Base-by-base conservation (phyloP, 768 basidiomycete genomes). In the Hericium rajendrae region DNA sequence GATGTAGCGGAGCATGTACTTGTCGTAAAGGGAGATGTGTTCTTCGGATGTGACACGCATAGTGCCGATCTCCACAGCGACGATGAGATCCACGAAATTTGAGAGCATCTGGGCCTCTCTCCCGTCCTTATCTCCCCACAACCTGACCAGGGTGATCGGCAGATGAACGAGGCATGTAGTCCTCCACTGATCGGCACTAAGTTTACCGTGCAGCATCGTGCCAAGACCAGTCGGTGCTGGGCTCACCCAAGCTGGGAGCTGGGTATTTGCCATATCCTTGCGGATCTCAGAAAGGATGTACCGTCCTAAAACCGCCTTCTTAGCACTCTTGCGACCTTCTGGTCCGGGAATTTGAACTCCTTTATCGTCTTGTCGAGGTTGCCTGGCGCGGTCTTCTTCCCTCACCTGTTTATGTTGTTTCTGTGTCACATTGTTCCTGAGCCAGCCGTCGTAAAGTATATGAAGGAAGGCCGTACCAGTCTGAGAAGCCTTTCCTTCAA, bases 1-100 rank as follows among this genome's bases (percentile, higher is more conserved):
- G 4, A 77, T 65, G 59, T 78, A 78, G 1, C 22, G 48, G 1
- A 41, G 38, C 55, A 75, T 73, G 26, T 70, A 62, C 2, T 46
- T 3, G 18, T 71, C 62, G 49, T 70, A 74, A 1, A 55, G 18
- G 0, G 54, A 1, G 28, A 72, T 71, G 8, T 56, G 57, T 0
- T 62, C 59, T 12, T 54, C 48, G 0, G 68, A 65, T 4, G 69
- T 62, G 6, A 38, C 58, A 5, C 67, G 57, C 59, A 61, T 64
- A 2, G 64, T 69, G 1, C 67, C 73, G 4, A 72, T 22, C 4
- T 65, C 63, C 8, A 73, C 63, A 1, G 75, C 74, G 4, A 63
- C 59, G 11, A 73, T 68, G 0, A 76, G 67, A 18, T 70, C 58
- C 57, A 76, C 66, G 54, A 74, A 60, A 40, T 60, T 61, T 2